These are phyloP conservation scores for Camelina neglecta DNA, from an alignment of 345 rosid species.

Conservation along the genomic window DNA sequence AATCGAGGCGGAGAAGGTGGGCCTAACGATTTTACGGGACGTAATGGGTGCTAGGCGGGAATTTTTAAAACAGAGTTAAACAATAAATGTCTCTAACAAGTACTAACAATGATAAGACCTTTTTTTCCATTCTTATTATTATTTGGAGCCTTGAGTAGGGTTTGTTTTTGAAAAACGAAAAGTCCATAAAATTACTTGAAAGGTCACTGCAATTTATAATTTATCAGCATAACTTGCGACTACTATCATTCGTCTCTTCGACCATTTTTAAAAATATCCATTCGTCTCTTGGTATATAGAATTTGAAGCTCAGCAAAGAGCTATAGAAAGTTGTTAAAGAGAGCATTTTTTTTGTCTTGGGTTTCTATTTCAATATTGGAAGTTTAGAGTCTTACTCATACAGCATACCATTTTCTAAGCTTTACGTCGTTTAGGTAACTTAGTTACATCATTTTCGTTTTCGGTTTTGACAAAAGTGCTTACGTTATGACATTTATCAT, in stretches of 20 bases:
- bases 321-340: background rate
- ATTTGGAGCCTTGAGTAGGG: background rate
- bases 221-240: background rate
- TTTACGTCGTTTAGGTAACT: background rate
- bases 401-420: background rate
- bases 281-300: conserved; percentile 1
- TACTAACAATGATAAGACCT: too few species aligned
- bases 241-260: conserved; percentile 3
- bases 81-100: background rate
- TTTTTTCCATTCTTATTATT: too few species aligned
- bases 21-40: too few species aligned
- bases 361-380: conserved; percentile 8
- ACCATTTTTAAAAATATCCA: background rate
- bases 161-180: too few species aligned
- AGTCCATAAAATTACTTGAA: conserved; percentile 12
- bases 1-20: too few species aligned
- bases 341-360: background rate
- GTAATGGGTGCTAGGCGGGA: too few species aligned
- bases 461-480: conserved; percentile 34
- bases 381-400: background rate
- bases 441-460: conserved; percentile 1
- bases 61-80: too few species aligned
- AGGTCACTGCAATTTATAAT: background rate
- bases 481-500: conserved; percentile 26
- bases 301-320: background rate